phyloP scores from a whole-genome alignment of 768 basidiomycete genomes.

The Lyophyllum shimeji region DNA sequence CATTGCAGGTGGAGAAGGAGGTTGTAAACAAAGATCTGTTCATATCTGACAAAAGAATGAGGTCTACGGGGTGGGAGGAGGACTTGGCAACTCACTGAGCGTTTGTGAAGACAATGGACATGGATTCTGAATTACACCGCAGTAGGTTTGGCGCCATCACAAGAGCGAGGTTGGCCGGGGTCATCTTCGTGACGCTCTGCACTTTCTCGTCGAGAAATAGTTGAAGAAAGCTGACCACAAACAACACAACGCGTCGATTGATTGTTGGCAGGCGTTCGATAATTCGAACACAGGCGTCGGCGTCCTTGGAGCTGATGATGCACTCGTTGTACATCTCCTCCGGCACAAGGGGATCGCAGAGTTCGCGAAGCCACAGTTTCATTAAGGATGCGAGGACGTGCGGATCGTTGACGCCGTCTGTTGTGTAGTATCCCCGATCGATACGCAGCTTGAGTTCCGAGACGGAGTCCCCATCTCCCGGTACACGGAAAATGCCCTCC shows the following conservation, averaged over 20 bases:
- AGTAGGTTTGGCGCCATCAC: constrained; percentile 93
- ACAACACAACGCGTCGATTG: constrained; percentile 83
- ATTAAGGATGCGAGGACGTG: constrained; percentile 87
- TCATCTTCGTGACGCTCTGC: constrained; percentile 82
- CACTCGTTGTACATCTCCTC: constrained; percentile 92
- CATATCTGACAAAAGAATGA: constrained; percentile 52
- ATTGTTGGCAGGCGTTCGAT: constrained; percentile 79
- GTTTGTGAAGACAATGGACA: constrained; percentile 89
- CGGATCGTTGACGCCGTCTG: constrained; percentile 88
- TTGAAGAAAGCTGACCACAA: constrained; percentile 89
- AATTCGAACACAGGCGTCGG: constrained; percentile 70
- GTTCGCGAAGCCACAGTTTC: constrained; percentile 92
- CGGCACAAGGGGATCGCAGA: constrained; percentile 90
- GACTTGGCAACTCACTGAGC: constrained; percentile 66
- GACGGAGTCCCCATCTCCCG: constrained; percentile 87
- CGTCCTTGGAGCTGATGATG: constrained; percentile 64
- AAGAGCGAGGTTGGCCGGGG: constrained; percentile 80
- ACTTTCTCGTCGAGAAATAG: constrained; percentile 81
- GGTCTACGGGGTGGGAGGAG: constrained; percentile 3
- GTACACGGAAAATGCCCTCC: constrained; percentile 92
- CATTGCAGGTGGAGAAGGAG: constrained; percentile 80
- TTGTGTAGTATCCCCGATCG: constrained; percentile 87
- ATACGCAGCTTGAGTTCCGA: constrained; percentile 88
- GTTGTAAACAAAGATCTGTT: constrained; percentile 87
- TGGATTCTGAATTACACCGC: constrained; percentile 83